Conservation (phyloP, 2,329 filamentous ascomycete genomes). For the Emmonsia crescens region DNA sequence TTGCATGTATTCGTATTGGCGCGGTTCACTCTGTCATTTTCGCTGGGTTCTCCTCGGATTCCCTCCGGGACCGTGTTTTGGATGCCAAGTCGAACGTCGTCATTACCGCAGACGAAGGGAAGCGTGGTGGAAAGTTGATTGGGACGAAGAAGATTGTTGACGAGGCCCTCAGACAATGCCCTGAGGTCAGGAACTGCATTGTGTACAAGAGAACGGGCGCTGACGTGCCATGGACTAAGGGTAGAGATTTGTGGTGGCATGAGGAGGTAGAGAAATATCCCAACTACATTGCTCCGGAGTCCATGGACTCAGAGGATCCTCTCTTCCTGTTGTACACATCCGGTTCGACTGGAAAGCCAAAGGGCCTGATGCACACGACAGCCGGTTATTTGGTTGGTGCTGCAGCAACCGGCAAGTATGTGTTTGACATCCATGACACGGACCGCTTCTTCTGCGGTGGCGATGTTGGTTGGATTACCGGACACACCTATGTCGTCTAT, state of each 20-base stretch:
- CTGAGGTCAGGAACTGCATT: slow-evolving; percentile 70
- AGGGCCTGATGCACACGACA: slow-evolving; percentile 97
- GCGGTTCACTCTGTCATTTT: slow-evolving; percentile 97
- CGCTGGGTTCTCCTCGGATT: slow-evolving; percentile 93
- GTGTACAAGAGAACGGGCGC: slow-evolving; percentile 94
- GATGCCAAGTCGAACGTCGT: slow-evolving; percentile 86
- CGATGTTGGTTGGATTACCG: slow-evolving; percentile 98
- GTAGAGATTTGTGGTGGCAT: slow-evolving; percentile 95
- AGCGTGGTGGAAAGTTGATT: slow-evolving; percentile 93
- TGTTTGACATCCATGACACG: slow-evolving; percentile 92
- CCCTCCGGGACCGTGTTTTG: slow-evolving; percentile 84
- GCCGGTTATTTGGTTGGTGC: slow-evolving; percentile 90
- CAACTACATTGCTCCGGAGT: slow-evolving; percentile 76
- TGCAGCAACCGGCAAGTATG: slow-evolving; percentile 91
- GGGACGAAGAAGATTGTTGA: slow-evolving; percentile 99
- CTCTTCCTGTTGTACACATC: slow-evolving; percentile 97
- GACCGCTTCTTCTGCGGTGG: slow-evolving; percentile 96
- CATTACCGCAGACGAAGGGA: slow-evolving; percentile 95
- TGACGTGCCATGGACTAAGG: slow-evolving; percentile 80
- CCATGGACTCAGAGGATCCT: slow-evolving; percentile 87
- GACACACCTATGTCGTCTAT: slow-evolving; percentile 97
- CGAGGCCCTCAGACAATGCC: slow-evolving; percentile 92
- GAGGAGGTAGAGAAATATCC: slow-evolving; percentile 98
- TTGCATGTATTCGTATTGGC: slow-evolving; percentile 85
- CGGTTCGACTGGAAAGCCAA: slow-evolving; percentile 94